Base-by-base conservation (phyloP, 495 filamentous ascomycete genomes). In the Daldinia vernicosa region DNA sequence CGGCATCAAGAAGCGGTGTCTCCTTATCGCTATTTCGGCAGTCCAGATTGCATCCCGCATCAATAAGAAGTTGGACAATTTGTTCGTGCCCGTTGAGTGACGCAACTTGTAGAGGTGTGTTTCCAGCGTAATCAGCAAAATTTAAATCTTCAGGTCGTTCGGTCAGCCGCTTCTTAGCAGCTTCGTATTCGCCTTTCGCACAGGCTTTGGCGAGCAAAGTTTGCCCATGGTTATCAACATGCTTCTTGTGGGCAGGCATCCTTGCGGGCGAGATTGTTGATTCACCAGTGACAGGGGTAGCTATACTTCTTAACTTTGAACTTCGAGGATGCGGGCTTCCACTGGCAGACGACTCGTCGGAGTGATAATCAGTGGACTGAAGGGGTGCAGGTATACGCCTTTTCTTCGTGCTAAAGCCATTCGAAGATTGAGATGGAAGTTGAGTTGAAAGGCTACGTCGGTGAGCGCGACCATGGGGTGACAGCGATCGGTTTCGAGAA, bases 1-100 rank as follows among this genome's bases (percentile, higher is more conserved):
- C 92, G 0, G 95, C 95, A 83, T 99, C 95, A 45, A 98, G 91
- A 33, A 99, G 84, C 19, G 95, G 96, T 0, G 95, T 97, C 69
- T 99, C 95, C 75, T 91, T 91, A 72, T 97, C 92, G 54, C 94
- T 91, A 74, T 92, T 93, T 55, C 86, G 83, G 55, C 86, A 87
- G 69, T 97, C 90, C 14, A 93, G 87, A 60, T 93, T 90, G 79
- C 93, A 97, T 27, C 93, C 92, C 57, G 91, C 88, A 6, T 90
- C 85, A 61, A 98, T 84, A 11, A 99, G 84, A 51, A 93, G 85
- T 75, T 92, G 87, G 19, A 95, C 95, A 61, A 98, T 92, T 39
- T 93, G 88, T 6, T 86, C 87, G 75, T 89, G 89, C 7, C 95
- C 95, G 69, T 94, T 88, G 15, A 99, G 83, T 54, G 93, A 88